Percentiles rank a stretch among this genome's conserved stretches.
These are phyloP conservation scores for Colletotrichum godetiae DNA, from an alignment of 2,329 filamentous ascomycete species.

Conservation along the genomic window DNA sequence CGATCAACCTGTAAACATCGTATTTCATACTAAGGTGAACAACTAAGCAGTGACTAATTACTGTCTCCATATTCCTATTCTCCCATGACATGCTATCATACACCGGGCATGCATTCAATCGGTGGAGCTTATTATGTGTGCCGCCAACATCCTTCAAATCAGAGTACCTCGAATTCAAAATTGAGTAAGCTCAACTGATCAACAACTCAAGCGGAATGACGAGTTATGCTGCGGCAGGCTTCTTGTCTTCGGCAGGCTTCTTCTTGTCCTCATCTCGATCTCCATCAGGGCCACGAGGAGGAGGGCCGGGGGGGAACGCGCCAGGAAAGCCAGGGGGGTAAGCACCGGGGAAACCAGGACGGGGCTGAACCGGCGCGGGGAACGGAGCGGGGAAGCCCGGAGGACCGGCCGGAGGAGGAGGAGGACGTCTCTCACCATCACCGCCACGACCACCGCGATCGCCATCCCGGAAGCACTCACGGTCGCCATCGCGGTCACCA, in stretches of 20 bases:
- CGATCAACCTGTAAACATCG: background rate
- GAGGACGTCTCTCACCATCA: background rate
- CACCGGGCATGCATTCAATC: background rate
- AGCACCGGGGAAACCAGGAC: slow-evolving; percentile 13
- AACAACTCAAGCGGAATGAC: background rate
- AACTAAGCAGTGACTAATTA: background rate
- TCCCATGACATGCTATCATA: background rate
- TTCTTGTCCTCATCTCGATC: slow-evolving; percentile 7
- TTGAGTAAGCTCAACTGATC: background rate
- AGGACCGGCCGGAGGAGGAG: background rate
- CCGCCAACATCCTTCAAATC: background rate
- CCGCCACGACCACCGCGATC: background rate
- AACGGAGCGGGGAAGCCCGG: slow-evolving; percentile 20
- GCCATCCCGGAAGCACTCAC: background rate
- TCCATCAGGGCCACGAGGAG: slow-evolving; percentile 3
- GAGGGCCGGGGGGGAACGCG: background rate
- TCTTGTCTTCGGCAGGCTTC: background rate
- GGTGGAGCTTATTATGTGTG: background rate
- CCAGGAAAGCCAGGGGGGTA: slow-evolving; percentile 6
- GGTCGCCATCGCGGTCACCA: background rate
- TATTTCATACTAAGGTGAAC: background rate
- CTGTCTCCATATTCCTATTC: background rate
- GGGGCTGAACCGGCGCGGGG: slow-evolving; percentile 18
- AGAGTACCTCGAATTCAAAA: background rate
- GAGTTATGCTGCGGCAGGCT: background rate